Conservation (phyloP, 2,329 filamentous ascomycete species). For the Gnomoniopsis sp. region DNA sequence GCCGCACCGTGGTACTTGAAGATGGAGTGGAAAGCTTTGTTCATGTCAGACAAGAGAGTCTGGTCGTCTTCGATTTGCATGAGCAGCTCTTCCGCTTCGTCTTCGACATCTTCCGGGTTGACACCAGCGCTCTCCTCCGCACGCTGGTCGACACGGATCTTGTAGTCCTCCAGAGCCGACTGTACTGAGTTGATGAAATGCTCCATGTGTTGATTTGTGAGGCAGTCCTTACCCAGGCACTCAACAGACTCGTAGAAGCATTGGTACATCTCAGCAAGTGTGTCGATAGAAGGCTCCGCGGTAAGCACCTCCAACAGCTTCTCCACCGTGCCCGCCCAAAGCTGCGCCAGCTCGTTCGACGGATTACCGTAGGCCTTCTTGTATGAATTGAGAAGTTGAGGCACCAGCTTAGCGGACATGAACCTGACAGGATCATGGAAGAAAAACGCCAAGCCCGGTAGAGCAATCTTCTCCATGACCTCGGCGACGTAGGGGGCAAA, state of each 20-base stretch:
- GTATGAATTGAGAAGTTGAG: constrained; percentile 87
- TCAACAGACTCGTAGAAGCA: constrained; percentile 99
- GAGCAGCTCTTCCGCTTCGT: constrained; percentile 77
- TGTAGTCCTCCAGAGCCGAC: constrained; percentile 88
- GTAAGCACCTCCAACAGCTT: constrained; percentile 92
- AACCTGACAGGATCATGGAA: constrained; percentile 98
- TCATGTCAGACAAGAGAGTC: constrained; percentile 96
- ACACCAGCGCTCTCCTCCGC: constrained; percentile 72
- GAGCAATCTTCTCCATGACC: constrained; percentile 94
- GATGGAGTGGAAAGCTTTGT: constrained; percentile 98
- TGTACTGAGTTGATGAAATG: constrained; percentile 84
- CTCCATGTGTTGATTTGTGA: constrained; percentile 75
- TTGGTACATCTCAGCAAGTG: constrained; percentile 97
- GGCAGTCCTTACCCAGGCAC: constrained; percentile 81
- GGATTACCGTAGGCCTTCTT: constrained; percentile 84
- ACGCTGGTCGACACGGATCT: constrained; percentile 77
- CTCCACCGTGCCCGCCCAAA: constrained; percentile 83
- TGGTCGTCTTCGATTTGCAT: constrained; percentile 97
- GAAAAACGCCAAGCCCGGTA: constrained; percentile 94
- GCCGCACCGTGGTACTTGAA: constrained; percentile 91
- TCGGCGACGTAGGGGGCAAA: constrained; percentile 91
- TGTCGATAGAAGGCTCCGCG: constrained; percentile 93
- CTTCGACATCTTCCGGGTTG: constrained; percentile 83
- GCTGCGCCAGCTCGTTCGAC: constrained; percentile 72
- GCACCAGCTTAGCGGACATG: constrained; percentile 90